Conservation (phyloP, 1,284 basidiomycete genomes). For the Abortiporus biennis region DNA sequence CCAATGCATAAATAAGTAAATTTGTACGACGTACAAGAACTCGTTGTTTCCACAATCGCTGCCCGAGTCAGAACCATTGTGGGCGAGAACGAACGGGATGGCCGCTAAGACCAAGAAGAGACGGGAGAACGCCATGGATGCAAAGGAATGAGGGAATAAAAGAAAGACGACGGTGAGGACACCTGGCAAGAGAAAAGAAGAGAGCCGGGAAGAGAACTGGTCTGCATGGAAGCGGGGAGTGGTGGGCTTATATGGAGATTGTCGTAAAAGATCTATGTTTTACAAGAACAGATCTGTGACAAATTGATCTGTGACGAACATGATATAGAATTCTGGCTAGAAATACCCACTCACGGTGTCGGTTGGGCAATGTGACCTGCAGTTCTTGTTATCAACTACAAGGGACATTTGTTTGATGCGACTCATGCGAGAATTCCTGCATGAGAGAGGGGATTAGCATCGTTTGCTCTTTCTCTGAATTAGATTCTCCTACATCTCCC, state of each 20-base stretch:
- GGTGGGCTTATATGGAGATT: no score
- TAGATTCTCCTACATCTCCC: no score
- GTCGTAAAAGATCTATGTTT: not conserved
- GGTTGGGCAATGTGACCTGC: no score
- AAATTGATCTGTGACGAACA: not conserved
- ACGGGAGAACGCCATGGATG: constrained; percentile 24
- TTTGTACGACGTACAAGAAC: constrained; percentile 9
- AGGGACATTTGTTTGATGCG: no score
- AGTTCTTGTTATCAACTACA: no score
- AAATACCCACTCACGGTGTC: no score
- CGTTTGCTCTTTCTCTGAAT: no score
- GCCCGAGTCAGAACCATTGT: constrained; percentile 1
- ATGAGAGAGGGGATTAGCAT: no score
- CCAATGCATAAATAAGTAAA: not conserved
- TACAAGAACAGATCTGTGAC: not conserved
- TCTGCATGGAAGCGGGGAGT: not conserved
- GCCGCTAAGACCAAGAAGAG: constrained; percentile 21
- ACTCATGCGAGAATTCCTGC: no score
- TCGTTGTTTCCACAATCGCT: constrained; percentile 2
- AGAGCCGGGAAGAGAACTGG: constrained; percentile 16
- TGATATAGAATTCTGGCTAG: no score
- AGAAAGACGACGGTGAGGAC: constrained; percentile 15
- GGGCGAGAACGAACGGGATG: constrained; percentile 23
- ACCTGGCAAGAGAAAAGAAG: constrained; percentile 11
- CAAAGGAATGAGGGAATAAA: constrained; percentile 19